A percentile compares a stretch with the other conserved stretches of the same genome.
These are phyloP conservation scores for Skeletonema menzelii DNA, from an alignment of 108 stramenopile genomes.

Conservation along the genomic window DNA sequence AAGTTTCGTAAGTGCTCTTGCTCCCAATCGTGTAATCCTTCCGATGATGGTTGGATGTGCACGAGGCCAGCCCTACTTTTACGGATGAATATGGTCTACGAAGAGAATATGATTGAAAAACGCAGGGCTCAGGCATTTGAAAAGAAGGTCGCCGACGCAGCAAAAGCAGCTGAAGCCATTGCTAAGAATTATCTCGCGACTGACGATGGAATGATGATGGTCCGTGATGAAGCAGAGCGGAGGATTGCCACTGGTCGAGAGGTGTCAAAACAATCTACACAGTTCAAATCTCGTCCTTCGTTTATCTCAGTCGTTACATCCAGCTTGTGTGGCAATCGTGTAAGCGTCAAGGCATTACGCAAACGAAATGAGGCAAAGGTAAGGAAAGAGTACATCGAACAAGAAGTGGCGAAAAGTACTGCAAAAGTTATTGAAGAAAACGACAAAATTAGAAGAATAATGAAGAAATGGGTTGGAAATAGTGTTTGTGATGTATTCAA, in stretches of 20 bases:
- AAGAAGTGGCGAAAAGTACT: slow-evolving; percentile 20
- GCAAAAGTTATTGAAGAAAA: slow-evolving; percentile 21
- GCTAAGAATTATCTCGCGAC: slow-evolving; percentile 29
- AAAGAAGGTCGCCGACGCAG: slow-evolving; percentile 24
- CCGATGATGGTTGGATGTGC: slow-evolving; percentile 48
- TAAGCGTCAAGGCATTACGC: slow-evolving; percentile 11
- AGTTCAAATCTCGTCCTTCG: background rate
- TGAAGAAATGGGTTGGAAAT: slow-evolving; percentile 44
- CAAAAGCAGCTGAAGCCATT: slow-evolving; percentile 8
- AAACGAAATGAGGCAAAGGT: slow-evolving; percentile 35
- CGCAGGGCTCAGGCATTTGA: slow-evolving; percentile 16
- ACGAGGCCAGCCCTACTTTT: slow-evolving; percentile 39
- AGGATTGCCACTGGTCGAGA: slow-evolving; percentile 10
- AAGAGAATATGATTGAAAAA: slow-evolving; percentile 46
- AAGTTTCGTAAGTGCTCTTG: slow-evolving; percentile 44
- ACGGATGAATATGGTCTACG: slow-evolving; percentile 37
- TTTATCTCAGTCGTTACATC: background rate
- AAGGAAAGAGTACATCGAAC: slow-evolving; percentile 22
- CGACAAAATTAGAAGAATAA: slow-evolving; percentile 16
- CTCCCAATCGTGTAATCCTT: slow-evolving; percentile 32
- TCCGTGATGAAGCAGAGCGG: slow-evolving; percentile 38
- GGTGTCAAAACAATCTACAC: background rate
- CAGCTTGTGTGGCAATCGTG: slow-evolving; percentile 1
- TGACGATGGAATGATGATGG: slow-evolving; percentile 32
- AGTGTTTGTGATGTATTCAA: slow-evolving; percentile 24